Evolutionary conservation across 2,329 filamentous ascomycete species (phyloP), one percentile per base, ranked within the genome.

Genomic region (Salinomyces thailandicus): DNA sequence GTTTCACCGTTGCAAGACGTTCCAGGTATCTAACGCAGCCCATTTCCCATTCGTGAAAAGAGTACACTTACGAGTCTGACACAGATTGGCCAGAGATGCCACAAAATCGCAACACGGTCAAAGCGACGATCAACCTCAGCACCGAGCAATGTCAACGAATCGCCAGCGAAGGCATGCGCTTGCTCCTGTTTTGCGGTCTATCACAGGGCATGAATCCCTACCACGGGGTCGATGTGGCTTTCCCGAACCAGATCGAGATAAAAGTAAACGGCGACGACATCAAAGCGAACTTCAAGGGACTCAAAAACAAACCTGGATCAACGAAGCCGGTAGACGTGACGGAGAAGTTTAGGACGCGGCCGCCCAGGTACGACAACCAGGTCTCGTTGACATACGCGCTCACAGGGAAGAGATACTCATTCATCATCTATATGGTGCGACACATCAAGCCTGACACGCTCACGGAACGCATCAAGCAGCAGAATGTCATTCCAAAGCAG

Each of bases 241-340:
- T 98, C 47, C 91, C 91, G 2, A 78, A 89, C 50, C 86, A 95
- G 62, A 82, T 91, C 19, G 91, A 98, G 57, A 72, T 98, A 39
- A 89, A 86, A 56, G 76, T 94, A 38, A 98, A 98, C 50, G 73
- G 77, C 7, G 81, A 81, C 20, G 85, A 95, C 39, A 73, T 95
- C 48, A 91, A 89, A 60, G 81, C 82, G n/a, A 98, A 96, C 57
- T 71, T 93, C 48, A 82, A 91, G 48, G 91, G 91, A 4, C 63
- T 98, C 43, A 98, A 98, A 63, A 95, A 94, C 59, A 93, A 91
- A 59, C 85, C 89, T 5, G 91, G 91, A 15, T 93, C 91, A 30
- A 98, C 91, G 27, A 79, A 85, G 52, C 91, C 91, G 5, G 86
- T 85, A 31, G 91, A 98, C 61, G 81, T 98, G 43, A 98, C 91